Evolutionary conservation across 1,284 basidiomycete species (phyloP).

Genomic region (Marasmius fiardii): DNA sequence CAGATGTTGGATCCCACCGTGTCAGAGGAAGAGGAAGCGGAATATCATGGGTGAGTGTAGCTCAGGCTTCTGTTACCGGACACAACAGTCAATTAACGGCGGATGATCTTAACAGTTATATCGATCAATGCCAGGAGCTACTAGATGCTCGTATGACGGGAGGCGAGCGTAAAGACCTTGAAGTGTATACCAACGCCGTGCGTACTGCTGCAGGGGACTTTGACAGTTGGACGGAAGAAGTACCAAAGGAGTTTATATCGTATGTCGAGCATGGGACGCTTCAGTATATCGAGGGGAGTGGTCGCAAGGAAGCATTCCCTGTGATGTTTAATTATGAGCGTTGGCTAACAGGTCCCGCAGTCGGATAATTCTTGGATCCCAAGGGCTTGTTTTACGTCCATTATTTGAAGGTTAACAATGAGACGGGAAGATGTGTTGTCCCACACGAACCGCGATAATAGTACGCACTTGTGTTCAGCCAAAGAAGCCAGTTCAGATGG

Average conservation of each 20-base stretch:
- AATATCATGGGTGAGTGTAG: slow-evolving; percentile 71
- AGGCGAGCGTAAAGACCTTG: slow-evolving; percentile 51
- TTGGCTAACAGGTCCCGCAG: slow-evolving; percentile 25
- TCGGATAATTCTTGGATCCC: too few species aligned
- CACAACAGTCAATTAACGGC: slow-evolving; percentile 2
- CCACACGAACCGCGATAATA: too few species aligned
- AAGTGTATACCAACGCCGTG: slow-evolving; percentile 54
- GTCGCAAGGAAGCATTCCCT: slow-evolving; percentile 30
- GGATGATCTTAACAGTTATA: slow-evolving; percentile 45
- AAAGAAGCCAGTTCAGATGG: too few species aligned
- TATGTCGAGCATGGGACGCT: slow-evolving; percentile 39
- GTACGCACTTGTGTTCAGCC: too few species aligned
- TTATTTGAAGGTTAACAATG: too few species aligned
- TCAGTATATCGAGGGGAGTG: slow-evolving; percentile 22
- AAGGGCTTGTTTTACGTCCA: too few species aligned
- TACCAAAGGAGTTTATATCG: slow-evolving; percentile 35
- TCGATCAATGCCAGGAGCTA: slow-evolving; percentile 68
- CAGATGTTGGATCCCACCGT: slow-evolving; percentile 67
- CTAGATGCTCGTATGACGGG: slow-evolving; percentile 44
- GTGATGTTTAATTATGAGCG: slow-evolving; percentile 38
- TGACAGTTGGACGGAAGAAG: slow-evolving; percentile 34
- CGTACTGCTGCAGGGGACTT: slow-evolving; percentile 42
- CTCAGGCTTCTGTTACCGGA: slow-evolving; percentile 3
- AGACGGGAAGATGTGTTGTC: too few species aligned
- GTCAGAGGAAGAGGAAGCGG: slow-evolving; percentile 60